Evolutionary conservation across 2,329 filamentous ascomycete genomes (phyloP), one percentile per base, ranked within the genome.

Genomic region (Colletotrichum lindemuthianum): DNA sequence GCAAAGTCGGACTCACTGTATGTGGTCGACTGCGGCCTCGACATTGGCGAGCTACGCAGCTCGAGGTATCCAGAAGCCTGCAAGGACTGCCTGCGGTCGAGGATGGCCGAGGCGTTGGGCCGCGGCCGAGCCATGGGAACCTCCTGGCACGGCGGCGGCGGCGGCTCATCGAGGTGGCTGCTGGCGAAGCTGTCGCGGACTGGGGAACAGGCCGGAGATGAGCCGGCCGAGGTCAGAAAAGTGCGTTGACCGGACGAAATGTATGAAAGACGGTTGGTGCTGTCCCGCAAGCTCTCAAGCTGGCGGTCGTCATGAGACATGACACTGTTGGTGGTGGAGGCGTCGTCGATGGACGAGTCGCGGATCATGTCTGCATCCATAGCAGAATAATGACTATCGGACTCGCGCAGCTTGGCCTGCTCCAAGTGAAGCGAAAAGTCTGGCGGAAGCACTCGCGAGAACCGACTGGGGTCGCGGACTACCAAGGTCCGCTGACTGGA

Each of bases 181-280:
- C 75, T 78, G 13, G 75, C 76, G 60, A 87, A 87, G 58, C 78
- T 85, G 40, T 85, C 83, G 11, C 81, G 77, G 1, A 80, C 81
- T 0, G 88, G 87, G 2, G 87, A 89, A 60, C 78, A 81, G 13
- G 84, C 79, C 2, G 86, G 84, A 0, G 87, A 89, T 1, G 86
- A 88, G 36, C 79, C 82, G 15, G 83, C 81, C 0, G 87, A 89
- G 2, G 87, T 89, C 8, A 88, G 71, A 33, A 86, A 76, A 3
- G 88, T 90, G 63, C 85, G 80, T 71, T 89, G 86, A 7, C 85
- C 84, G 6, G 86, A 88, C 2, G 88, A 90, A 43, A 88, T 79
- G 67, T 82, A 85, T 0, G 88, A 90, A 5, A 87, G 78, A 6
- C 88, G 82, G 66, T 87, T 82, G 2, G 79, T 78, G 71, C 82